Conservation (phyloP, 768 basidiomycete species). For the Fomitopsis pulvina region DNA sequence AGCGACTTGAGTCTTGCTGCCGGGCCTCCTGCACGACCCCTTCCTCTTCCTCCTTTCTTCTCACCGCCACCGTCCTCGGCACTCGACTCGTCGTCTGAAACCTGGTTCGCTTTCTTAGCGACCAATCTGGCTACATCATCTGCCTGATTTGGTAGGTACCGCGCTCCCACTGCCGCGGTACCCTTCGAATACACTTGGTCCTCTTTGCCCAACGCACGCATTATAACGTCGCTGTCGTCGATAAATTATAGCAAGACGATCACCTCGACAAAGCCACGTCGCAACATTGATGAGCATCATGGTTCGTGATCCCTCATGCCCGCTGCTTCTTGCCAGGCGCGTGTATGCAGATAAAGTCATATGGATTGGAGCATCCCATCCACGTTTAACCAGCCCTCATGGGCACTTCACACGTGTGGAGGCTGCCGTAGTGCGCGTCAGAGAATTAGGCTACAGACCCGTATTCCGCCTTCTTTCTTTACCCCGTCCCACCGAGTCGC, state of each 20-base stretch:
- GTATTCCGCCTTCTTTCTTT: neutral
- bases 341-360: conserved; percentile 6
- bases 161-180: too few relatives aligned
- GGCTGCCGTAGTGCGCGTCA: neutral
- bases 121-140: neutral
- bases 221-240: too few relatives aligned
- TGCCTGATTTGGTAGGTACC: neutral
- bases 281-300: neutral
- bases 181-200: neutral
- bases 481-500: conserved; percentile 8
- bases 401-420: conserved; percentile 1
- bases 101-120: neutral
- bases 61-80: neutral
- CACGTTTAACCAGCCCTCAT: neutral
- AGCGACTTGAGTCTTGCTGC: neutral
- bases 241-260: too few relatives aligned
- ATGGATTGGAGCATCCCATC: neutral
- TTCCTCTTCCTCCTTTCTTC: neutral
- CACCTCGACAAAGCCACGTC: neutral
- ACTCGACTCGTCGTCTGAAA: neutral
- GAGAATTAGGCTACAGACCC: neutral
- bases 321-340: conserved; percentile 2
- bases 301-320: conserved; percentile 4
- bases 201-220: neutral
- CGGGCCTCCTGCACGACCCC: neutral